These are phyloP conservation scores for Craterostigma plantagineum DNA, from an alignment of 257 asterid genomes.

Conservation along the genomic window DNA sequence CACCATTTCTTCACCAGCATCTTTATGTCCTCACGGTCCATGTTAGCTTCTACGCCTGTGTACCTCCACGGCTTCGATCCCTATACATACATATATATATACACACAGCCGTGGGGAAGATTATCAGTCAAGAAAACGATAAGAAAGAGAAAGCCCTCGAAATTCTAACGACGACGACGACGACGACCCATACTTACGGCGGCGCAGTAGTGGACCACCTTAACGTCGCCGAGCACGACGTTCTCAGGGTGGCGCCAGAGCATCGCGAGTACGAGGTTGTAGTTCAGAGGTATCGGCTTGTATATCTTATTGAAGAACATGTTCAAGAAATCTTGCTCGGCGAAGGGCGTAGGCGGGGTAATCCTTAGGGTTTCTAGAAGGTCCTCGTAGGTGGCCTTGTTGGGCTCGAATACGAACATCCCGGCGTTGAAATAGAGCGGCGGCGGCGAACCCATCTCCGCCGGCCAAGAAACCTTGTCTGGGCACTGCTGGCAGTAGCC, in stretches of 20 bases:
- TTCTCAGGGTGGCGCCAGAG: slow-evolving; percentile 54
- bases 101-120: too few species aligned
- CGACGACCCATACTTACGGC: slow-evolving; percentile 28
- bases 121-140: too few species aligned
- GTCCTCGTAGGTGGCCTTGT: slow-evolving; percentile 17
- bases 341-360: slow-evolving; percentile 41
- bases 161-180: too few species aligned
- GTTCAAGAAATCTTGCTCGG: slow-evolving; percentile 58
- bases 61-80: slow-evolving; percentile 61
- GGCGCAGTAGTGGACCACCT: slow-evolving; percentile 55
- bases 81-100: too few species aligned
- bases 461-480: slow-evolving; percentile 30
- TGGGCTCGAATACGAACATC: slow-evolving; percentile 10
- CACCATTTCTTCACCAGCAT: slow-evolving; percentile 43
- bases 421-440: slow-evolving; percentile 43
- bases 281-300: slow-evolving; percentile 30
- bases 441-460: slow-evolving; percentile 35
- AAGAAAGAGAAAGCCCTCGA: too few species aligned
- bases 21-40: slow-evolving; percentile 39
- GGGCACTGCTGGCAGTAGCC: slow-evolving; percentile 57
- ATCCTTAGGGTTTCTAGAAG: slow-evolving; percentile 22
- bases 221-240: slow-evolving; percentile 24
- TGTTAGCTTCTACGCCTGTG: slow-evolving; percentile 34
- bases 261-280: slow-evolving; percentile 45
- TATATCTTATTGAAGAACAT: slow-evolving; percentile 30